phyloP scores from a whole-genome alignment of 106 monocot species.

The Acorus gramineus region DNA sequence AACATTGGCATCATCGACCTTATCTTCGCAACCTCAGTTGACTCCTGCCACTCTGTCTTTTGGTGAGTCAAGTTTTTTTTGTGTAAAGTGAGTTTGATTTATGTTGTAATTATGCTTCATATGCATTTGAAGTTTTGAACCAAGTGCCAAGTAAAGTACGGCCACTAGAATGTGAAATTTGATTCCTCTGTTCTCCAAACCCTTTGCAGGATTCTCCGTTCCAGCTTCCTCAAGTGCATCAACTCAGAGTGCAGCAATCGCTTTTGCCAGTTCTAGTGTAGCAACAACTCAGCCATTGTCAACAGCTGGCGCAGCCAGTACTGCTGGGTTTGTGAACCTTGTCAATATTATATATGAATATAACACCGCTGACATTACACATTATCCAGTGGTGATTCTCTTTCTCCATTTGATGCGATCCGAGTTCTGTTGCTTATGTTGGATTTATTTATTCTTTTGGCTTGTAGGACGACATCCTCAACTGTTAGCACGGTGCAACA shows the following conservation, averaged over 20 bases:
- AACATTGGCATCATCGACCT: slow-evolving; percentile 3
- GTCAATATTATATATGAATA: background rate
- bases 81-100: background rate
- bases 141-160: no score
- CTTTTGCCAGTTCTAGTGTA: slow-evolving; percentile 25
- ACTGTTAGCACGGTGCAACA: slow-evolving; percentile 13
- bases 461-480: slow-evolving; percentile 14
- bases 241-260: slow-evolving; percentile 16
- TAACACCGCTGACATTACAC: background rate
- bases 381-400: no score
- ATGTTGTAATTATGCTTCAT: background rate
- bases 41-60: background rate
- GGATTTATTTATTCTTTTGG: background rate
- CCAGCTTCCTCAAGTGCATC: slow-evolving; percentile 13
- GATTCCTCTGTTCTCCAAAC: no score
- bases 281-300: slow-evolving; percentile 29
- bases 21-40: background rate
- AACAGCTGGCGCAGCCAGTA: slow-evolving; percentile 27
- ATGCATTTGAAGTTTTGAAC: background rate
- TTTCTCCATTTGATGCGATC: no score
- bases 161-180: no score
- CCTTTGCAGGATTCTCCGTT: slow-evolving; percentile 4
- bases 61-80: background rate
- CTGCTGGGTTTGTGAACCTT: slow-evolving; percentile 25
- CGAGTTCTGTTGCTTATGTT: background rate